Evolutionary conservation across 441 rosid genomes (phyloP).

Genomic region (Croton setiger): DNA sequence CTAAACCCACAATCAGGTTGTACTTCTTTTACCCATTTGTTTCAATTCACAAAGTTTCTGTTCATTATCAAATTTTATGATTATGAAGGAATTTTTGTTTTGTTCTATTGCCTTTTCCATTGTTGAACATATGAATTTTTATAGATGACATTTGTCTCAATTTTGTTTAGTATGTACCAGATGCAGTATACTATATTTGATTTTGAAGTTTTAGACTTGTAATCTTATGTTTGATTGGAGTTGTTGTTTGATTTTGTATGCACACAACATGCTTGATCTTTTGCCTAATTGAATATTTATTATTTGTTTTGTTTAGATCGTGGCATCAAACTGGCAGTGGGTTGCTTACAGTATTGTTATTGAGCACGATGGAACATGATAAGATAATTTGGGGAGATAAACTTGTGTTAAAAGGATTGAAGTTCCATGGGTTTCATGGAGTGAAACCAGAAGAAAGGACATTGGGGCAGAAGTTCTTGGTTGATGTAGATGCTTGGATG

Average conservation of each 20-base stretch:
- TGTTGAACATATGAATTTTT: no score
- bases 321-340: background rate
- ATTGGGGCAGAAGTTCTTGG: conserved; percentile 78
- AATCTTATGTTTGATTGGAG: background rate
- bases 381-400: conserved; percentile 53
- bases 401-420: conserved; percentile 69
- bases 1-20: no score
- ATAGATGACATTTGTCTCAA: no score
- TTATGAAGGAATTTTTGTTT: no score
- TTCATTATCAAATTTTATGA: no score
- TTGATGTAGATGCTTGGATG: conserved; percentile 95
- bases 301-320: background rate
- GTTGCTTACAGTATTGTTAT: background rate
- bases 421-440: conserved; percentile 82
- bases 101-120: no score
- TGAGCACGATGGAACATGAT: conserved; percentile 24
- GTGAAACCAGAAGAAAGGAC: conserved; percentile 66
- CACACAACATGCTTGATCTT: background rate
- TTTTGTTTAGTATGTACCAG: no score
- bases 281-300: background rate
- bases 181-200: no score
- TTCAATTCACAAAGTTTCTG: no score
- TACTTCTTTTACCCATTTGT: no score
- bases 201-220: background rate
- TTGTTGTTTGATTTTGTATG: background rate